Conservation (phyloP, 108 stramenopile species). For the Aurantiochytrium sp. region DNA sequence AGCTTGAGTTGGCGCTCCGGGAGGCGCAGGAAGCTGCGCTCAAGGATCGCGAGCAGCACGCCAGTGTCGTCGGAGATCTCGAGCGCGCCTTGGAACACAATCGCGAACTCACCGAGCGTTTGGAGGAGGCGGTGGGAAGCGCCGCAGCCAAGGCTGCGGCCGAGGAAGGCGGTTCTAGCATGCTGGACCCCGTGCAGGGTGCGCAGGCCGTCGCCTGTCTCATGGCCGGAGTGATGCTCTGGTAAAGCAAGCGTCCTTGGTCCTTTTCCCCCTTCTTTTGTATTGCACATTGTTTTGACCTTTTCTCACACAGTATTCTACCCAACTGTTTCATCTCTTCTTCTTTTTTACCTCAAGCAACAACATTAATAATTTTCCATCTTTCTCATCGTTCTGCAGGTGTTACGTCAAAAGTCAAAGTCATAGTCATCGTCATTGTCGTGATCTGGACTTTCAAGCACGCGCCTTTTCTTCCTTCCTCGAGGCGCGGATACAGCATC, state of each 20-base stretch:
- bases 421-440: not conserved
- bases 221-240: not conserved
- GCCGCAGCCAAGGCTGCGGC: not conserved
- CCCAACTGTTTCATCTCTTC: no score
- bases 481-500: not conserved
- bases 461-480: not conserved
- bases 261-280: no score
- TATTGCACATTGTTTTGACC: no score
- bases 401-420: not conserved
- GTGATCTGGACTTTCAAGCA: not conserved
- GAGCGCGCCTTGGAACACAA: not conserved
- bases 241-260: not conserved
- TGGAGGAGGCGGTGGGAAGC: not conserved
- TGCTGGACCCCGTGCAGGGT: not conserved
- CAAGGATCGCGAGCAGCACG: not conserved
- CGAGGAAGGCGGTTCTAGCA: not conserved
- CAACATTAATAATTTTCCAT: no score
- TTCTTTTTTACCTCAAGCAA: no score
- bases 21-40: not conserved
- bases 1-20: not conserved
- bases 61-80: not conserved
- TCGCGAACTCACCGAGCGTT: not conserved
- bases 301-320: no score
- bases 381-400: no score
- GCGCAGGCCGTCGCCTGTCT: not conserved